These are phyloP conservation scores for Apocynum venetum DNA, from an alignment of 257 asterid genomes.

Conservation along the genomic window DNA sequence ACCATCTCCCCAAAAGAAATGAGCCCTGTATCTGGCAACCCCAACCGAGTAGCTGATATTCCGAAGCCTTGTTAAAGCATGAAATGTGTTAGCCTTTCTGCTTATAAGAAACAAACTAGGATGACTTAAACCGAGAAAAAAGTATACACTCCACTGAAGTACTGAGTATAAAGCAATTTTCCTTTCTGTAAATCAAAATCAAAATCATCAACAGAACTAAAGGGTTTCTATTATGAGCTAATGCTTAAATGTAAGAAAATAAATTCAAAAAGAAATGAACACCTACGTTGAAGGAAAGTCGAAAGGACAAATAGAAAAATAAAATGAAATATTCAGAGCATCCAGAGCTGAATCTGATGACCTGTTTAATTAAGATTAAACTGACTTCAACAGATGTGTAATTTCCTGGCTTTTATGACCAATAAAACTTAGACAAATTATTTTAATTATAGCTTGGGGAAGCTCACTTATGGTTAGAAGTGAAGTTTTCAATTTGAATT, in stretches of 20 bases:
- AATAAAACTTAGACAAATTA: too few species aligned
- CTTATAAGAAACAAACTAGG: not conserved
- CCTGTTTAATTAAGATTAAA: too few species aligned
- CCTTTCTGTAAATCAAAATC: not conserved
- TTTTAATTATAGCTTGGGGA: not conserved
- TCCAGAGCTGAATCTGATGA: too few species aligned
- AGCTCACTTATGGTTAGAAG: not conserved
- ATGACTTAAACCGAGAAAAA: not conserved
- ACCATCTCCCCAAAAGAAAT: slow-evolving; percentile 93
- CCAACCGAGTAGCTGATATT: slow-evolving; percentile 86
- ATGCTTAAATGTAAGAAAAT: not conserved
- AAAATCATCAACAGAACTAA: not conserved
- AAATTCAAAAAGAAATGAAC: not conserved
- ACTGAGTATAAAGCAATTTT: not conserved
- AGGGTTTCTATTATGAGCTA: not conserved
- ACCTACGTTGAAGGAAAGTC: not conserved
- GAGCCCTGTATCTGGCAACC: slow-evolving; percentile 87
- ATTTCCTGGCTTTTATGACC: too few species aligned
- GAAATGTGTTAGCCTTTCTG: slow-evolving; percentile 19
- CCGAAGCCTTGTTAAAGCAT: slow-evolving; percentile 66
- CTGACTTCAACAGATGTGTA: too few species aligned
- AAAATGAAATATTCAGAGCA: not conserved
- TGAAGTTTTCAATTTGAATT: not conserved
- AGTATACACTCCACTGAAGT: not conserved
- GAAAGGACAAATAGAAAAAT: not conserved